Percentiles rank a stretch among this genome's conserved stretches.
These are phyloP conservation scores for Monosporascus cannonballus DNA, from an alignment of 2,329 filamentous ascomycete species.

Conservation along the genomic window DNA sequence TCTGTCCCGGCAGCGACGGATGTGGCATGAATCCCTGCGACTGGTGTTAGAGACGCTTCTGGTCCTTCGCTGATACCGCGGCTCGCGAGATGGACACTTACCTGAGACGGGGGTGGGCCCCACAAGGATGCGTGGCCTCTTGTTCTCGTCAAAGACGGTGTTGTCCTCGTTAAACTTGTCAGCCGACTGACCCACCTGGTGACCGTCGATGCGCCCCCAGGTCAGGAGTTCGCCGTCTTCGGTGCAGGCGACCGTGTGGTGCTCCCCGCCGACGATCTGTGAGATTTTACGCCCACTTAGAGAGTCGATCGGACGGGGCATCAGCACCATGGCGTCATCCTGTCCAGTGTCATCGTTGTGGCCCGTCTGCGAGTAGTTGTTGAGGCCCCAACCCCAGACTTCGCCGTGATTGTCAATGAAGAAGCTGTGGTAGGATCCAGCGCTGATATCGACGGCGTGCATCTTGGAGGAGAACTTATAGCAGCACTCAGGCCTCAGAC, in stretches of 20 bases:
- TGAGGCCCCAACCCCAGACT: conserved; percentile 79
- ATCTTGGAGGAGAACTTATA: background rate
- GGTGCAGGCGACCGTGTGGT: conserved; percentile 66
- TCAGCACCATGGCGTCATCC: conserved; percentile 36
- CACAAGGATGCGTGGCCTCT: conserved; percentile 59
- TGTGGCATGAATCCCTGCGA: conserved; percentile 9
- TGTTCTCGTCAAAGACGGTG: conserved; percentile 57
- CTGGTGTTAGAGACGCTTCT: background rate
- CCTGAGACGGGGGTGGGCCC: conserved; percentile 22
- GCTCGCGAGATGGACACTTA: conserved; percentile 6
- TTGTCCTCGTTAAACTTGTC: conserved; percentile 42
- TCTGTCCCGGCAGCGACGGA: conserved; percentile 61
- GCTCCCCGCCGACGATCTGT: conserved; percentile 48
- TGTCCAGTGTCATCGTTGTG: conserved; percentile 25
- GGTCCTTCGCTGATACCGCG: background rate
- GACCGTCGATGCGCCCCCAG: conserved; percentile 53
- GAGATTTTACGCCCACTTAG: conserved; percentile 49
- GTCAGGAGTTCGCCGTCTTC: conserved; percentile 50
- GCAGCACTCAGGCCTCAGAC: background rate
- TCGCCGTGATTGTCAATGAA: conserved; percentile 64
- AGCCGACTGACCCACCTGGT: conserved; percentile 51
- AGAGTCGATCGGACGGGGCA: conserved; percentile 47
- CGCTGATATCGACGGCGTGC: conserved; percentile 45
- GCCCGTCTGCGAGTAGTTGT: conserved; percentile 80
- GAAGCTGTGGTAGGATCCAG: conserved; percentile 78